Conservation (phyloP, 139 green algal species). For the Chara braunii region DNA sequence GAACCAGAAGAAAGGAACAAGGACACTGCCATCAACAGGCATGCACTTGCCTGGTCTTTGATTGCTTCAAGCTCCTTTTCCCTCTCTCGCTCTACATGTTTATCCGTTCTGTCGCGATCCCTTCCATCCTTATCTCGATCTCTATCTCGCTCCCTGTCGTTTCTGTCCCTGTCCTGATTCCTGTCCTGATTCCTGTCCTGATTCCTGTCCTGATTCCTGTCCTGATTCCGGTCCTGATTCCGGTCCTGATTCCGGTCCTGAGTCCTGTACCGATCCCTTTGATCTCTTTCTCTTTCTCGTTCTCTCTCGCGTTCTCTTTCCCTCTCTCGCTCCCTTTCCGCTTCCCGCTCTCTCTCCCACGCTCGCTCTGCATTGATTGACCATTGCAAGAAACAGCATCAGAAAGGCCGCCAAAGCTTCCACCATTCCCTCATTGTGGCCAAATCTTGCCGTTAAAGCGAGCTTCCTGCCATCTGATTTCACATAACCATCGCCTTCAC, state of each 20-base stretch:
- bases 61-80: conserved; percentile 83
- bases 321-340: neutral
- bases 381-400: too few species aligned
- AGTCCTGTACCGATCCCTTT: conserved; percentile 3
- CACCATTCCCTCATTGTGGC: too few species aligned
- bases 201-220: conserved; percentile 60
- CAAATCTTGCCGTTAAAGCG: too few species aligned
- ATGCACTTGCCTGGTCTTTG: conserved; percentile 40
- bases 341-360: neutral
- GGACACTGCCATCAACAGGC: too few species aligned
- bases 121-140: conserved; percentile 1
- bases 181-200: neutral
- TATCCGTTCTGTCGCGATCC: conserved; percentile 2
- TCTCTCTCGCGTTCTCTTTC: conserved; percentile 10
- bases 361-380: neutral
- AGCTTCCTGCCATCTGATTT: too few species aligned
- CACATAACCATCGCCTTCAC: too few species aligned
- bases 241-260: neutral
- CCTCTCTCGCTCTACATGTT: conserved; percentile 53
- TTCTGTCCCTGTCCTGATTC: conserved; percentile 5
- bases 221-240: conserved; percentile 52
- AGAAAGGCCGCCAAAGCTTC: too few species aligned
- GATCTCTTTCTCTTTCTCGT: neutral
- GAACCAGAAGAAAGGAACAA: too few species aligned
- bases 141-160: conserved; percentile 62